phyloP scores from a whole-genome alignment of 2,329 filamentous ascomycete genomes.

The Penicillium sp. region DNA sequence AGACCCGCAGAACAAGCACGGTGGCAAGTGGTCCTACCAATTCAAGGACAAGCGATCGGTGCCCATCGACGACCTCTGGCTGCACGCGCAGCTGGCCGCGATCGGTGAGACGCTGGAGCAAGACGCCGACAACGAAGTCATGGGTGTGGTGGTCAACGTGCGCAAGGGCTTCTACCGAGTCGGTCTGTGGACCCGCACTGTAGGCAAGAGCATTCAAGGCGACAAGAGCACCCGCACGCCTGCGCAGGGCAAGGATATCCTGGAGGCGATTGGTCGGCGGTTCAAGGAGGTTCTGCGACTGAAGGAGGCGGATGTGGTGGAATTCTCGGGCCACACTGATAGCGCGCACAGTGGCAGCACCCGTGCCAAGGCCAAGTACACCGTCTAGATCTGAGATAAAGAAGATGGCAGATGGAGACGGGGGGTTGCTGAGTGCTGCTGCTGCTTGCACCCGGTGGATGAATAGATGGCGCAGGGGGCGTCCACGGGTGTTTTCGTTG shows the following conservation, averaged over 20 bases:
- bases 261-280: conserved; percentile 80
- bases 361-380: conserved; percentile 92
- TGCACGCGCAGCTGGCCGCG: conserved; percentile 93
- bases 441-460: background rate
- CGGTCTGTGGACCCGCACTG: conserved; percentile 94
- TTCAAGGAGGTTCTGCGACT: conserved; percentile 94
- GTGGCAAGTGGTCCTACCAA: conserved; percentile 97
- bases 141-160: conserved; percentile 99
- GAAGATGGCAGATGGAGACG: background rate
- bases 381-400: conserved; percentile 61
- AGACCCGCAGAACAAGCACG: conserved; percentile 97
- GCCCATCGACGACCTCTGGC: conserved; percentile 93
- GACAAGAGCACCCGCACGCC: conserved; percentile 74
- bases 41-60: conserved; percentile 95
- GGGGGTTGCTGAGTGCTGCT: background rate
- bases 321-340: conserved; percentile 97
- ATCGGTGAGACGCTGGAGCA: conserved; percentile 98
- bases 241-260: conserved; percentile 83
- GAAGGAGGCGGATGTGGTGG: conserved; percentile 74
- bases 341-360: conserved; percentile 91
- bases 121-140: conserved; percentile 91
- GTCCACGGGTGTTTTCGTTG: conserved; percentile 18
- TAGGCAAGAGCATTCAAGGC: conserved; percentile 79
- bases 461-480: background rate
- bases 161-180: conserved; percentile 98